A percentile compares a stretch with the other conserved stretches of the same genome.
Conservation (phyloP, 805 yeast genomes). For the Zygotorulaspora florentina region DNA sequence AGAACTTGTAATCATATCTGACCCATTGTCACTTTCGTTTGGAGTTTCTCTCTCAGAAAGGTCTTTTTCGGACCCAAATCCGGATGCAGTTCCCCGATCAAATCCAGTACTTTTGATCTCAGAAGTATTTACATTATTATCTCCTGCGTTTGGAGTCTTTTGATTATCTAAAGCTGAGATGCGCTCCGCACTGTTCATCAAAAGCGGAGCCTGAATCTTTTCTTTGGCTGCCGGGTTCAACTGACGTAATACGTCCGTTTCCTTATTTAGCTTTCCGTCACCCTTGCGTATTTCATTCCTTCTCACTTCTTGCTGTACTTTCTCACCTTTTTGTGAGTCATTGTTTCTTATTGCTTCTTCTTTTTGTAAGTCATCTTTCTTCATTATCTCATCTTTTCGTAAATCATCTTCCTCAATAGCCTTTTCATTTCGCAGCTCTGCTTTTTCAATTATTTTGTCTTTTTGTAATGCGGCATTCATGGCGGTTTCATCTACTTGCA, state of each 20-base stretch:
- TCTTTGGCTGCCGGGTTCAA: too few relatives aligned
- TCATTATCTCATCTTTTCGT: not conserved
- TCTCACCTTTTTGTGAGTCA: not conserved
- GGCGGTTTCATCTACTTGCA: not conserved
- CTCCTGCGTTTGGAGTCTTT: too few relatives aligned
- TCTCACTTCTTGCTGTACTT: not conserved
- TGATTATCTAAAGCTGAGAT: too few relatives aligned
- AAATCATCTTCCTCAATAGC: not conserved
- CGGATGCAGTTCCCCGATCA: too few relatives aligned
- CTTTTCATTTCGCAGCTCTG: not conserved
- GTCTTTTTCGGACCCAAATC: too few relatives aligned
- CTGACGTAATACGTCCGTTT: too few relatives aligned
- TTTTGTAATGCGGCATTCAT: not conserved
- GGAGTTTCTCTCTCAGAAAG: not conserved
- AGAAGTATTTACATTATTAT: too few relatives aligned
- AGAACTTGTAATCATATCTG: not conserved
- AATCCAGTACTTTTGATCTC: too few relatives aligned
- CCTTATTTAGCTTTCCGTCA: too few relatives aligned
- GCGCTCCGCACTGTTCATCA: too few relatives aligned
- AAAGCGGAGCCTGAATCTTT: too few relatives aligned
- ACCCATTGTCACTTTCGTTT: not conserved
- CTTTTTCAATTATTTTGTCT: not conserved
- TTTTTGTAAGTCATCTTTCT: not conserved
- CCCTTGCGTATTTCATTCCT: not conserved
- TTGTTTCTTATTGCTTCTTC: not conserved